phyloP scores from a whole-genome alignment of 2,329 filamentous ascomycete species.

The Calonectria montana region DNA sequence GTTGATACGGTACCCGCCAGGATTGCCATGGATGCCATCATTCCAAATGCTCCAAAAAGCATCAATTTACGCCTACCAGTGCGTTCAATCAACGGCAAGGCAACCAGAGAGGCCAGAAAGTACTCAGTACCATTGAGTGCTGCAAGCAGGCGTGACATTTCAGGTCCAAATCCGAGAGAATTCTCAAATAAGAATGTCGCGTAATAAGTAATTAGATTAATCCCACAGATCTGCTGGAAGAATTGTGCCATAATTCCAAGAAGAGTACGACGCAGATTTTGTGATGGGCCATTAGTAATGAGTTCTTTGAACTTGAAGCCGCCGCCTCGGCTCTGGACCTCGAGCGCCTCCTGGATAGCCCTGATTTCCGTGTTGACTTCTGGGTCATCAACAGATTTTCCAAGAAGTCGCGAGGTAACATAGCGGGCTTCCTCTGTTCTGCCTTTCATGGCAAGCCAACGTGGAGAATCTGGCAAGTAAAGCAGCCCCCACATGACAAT shows the following conservation, averaged over 20 bases:
- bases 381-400: not conserved
- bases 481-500: not conserved
- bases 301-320: not conserved
- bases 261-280: not conserved
- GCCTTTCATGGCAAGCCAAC: not conserved
- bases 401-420: not conserved
- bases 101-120: not conserved
- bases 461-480: not conserved
- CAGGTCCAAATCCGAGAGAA: not conserved
- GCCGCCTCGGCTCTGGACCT: not conserved
- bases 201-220: not conserved
- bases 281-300: not conserved
- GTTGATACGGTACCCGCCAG: not conserved
- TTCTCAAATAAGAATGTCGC: not conserved
- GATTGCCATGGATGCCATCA: not conserved
- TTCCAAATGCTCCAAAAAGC: not conserved
- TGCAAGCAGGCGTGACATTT: not conserved
- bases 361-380: not conserved
- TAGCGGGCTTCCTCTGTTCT: not conserved
- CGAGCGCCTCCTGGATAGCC: not conserved
- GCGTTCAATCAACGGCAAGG: not conserved
- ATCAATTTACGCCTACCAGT: not conserved
- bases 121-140: not conserved
- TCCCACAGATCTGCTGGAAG: not conserved
- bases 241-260: not conserved